Percentiles rank a stretch among this genome's conserved stretches.
Conservation (phyloP, 2,329 filamentous ascomycete genomes). For the Phyllosticta capitalensis region DNA sequence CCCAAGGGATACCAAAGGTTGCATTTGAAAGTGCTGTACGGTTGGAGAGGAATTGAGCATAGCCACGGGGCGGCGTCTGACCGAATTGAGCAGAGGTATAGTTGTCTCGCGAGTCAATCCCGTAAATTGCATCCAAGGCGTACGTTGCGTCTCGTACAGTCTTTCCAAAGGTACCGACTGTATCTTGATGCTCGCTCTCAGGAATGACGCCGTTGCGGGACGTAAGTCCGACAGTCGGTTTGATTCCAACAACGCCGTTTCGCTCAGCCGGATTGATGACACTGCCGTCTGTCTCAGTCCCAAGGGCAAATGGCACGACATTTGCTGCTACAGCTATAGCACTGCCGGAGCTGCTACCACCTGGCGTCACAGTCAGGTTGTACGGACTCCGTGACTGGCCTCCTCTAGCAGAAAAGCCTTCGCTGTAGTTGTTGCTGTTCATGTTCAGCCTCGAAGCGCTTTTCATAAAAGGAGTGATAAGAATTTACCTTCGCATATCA, state of each 20-base stretch:
- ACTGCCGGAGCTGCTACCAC: slow-evolving; percentile 59
- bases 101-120: slow-evolving; percentile 53
- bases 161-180: slow-evolving; percentile 56
- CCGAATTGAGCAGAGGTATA: slow-evolving; percentile 52
- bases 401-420: slow-evolving; percentile 25
- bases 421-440: slow-evolving; percentile 24
- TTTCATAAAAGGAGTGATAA: slow-evolving; percentile 42
- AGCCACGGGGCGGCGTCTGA: slow-evolving; percentile 47
- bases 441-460: slow-evolving; percentile 35
- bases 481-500: slow-evolving; percentile 46
- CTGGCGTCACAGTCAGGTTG: slow-evolving; percentile 58
- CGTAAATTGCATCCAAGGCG: slow-evolving; percentile 59
- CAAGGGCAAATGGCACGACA: slow-evolving; percentile 53
- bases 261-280: slow-evolving; percentile 63
- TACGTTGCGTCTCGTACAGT: slow-evolving; percentile 61
- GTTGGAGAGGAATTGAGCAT: slow-evolving; percentile 46
- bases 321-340: slow-evolving; percentile 57
- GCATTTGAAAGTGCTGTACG: slow-evolving; percentile 49
- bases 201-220: slow-evolving; percentile 40
- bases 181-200: slow-evolving; percentile 58
- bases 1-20: slow-evolving; percentile 62
- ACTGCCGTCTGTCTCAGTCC: slow-evolving; percentile 64
- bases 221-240: slow-evolving; percentile 40
- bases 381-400: slow-evolving; percentile 41
- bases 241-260: slow-evolving; percentile 59